Evolutionary conservation across 257 asterid genomes (phyloP), one percentile per base, ranked within the genome.

Genomic region (Capsicum pubescens): DNA sequence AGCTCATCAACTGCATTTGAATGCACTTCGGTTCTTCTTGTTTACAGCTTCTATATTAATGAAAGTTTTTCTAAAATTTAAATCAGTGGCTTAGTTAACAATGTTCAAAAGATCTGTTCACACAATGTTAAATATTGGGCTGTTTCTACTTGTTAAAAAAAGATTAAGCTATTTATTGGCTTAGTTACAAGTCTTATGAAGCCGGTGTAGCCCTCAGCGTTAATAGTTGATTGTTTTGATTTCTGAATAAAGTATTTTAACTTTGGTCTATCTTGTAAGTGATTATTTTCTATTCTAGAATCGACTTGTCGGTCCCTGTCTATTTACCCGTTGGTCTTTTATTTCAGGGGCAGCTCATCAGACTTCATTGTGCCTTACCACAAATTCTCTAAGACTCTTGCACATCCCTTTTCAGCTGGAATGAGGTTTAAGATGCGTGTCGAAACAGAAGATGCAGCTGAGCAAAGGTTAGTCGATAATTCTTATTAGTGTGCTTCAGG

Each of bases 371-470:
- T 93, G 74, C 95, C 98, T 42, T 92, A 90, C 81, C 87, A 84
- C 67, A 97, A 93, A 88, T 97, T 93, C 86, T 87, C 91, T n/a
- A 94, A 91, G 91, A 95, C 98, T 89, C 91, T 93, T 42, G 59
- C 92, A 3, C 91, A 85, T 82, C 88, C 94, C 21, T 91, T 91
- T 87, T 91, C 98, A 5, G 90, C 94, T 71, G 99, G 99, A 83
- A 89, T 90, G 96, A 90, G 98, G 88, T 95, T 97, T 85, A 97
- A 91, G 88, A 87, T 93, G 82, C 97, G 95, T 14, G 89, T 89
- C 17, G 99, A 93, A 87, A 86, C 98, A 16, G 99, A 97, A 83
- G 99, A 97, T 76, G 91, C 99, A 59, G 92, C 97, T 64, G 99
- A 97, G 82, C 93, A 95, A 90, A 97, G 98, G 99, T 93, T 84